Conservation (phyloP, 148 eudicot species). For the Persicaria maculosa region DNA sequence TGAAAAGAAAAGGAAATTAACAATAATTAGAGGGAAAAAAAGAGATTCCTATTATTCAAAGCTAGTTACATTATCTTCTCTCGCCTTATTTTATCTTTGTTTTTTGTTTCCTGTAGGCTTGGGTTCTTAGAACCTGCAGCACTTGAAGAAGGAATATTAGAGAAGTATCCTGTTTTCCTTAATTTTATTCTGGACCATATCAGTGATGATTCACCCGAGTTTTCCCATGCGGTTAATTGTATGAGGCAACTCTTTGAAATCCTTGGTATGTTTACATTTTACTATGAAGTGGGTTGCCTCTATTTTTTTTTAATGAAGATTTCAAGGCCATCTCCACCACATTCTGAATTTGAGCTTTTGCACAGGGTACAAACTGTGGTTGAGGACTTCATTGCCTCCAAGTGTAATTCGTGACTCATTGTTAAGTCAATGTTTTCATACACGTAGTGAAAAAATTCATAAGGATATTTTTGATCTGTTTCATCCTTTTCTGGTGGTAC, state of each 20-base stretch:
- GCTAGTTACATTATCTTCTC: background rate
- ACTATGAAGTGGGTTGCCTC: background rate
- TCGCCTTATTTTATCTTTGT: background rate
- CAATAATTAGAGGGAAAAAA: background rate
- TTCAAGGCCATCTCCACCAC: background rate
- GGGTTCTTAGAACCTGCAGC: conserved; percentile 92
- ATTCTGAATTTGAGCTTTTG: conserved; percentile 12
- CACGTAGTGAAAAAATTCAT: conserved; percentile 86
- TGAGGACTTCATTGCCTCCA: conserved; percentile 87
- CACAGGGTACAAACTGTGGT: conserved; percentile 90
- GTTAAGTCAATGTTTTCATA: conserved; percentile 95
- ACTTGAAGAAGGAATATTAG: conserved; percentile 96
- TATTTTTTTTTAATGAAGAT: background rate
- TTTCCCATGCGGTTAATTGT: conserved; percentile 95
- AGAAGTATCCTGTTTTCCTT: conserved; percentile 81
- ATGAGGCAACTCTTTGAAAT: conserved; percentile 81
- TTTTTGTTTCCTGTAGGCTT: conserved; percentile 49
- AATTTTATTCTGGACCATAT: conserved; percentile 90
- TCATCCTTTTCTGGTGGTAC: conserved; percentile 80
- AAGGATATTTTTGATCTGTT: conserved; percentile 97
- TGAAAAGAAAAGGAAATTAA: background rate
- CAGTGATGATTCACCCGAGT: conserved; percentile 90
- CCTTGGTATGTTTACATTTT: conserved; percentile 50
- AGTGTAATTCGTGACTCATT: conserved; percentile 90
- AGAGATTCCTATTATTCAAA: conserved; percentile 3